A percentile compares a stretch with the other conserved stretches of the same genome.
phyloP scores from a whole-genome alignment of 2,329 filamentous ascomycete species.

The Tolypocladium amazonense region DNA sequence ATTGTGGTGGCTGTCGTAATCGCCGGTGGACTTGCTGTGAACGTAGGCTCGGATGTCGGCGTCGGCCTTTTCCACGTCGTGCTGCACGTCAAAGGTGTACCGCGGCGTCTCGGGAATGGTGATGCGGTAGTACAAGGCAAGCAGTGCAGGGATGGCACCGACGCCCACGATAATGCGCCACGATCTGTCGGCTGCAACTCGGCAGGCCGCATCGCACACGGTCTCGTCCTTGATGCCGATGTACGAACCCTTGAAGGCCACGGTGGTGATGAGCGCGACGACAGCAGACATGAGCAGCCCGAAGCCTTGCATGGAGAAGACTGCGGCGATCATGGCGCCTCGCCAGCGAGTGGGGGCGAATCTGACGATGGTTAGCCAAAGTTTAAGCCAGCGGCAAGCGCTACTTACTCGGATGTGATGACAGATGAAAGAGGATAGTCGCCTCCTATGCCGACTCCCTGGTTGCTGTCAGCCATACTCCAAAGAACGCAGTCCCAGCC shows the following conservation, averaged over 20 bases:
- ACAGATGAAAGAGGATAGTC: slow-evolving; percentile 75
- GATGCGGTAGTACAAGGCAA: slow-evolving; percentile 76
- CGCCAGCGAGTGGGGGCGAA: slow-evolving; percentile 76
- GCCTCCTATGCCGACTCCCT: slow-evolving; percentile 66
- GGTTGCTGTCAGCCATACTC: slow-evolving; percentile 1
- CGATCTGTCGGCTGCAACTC: slow-evolving; percentile 63
- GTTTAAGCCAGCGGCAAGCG: neutral
- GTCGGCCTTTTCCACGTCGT: slow-evolving; percentile 64
- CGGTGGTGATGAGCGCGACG: slow-evolving; percentile 58
- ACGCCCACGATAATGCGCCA: slow-evolving; percentile 77
- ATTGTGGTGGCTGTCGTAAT: slow-evolving; percentile 35
- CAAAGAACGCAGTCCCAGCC: neutral
- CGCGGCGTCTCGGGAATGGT: slow-evolving; percentile 79
- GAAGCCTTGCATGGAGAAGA: slow-evolving; percentile 78
- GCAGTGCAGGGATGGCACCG: slow-evolving; percentile 64
- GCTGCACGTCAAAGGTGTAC: slow-evolving; percentile 72
- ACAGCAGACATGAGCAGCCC: slow-evolving; percentile 67
- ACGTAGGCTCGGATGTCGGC: slow-evolving; percentile 58
- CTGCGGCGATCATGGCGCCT: slow-evolving; percentile 72
- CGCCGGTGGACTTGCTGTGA: slow-evolving; percentile 34
- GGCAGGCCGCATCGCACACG: slow-evolving; percentile 51
- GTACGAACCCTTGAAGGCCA: slow-evolving; percentile 48
- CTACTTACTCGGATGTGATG: slow-evolving; percentile 60
- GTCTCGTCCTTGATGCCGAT: slow-evolving; percentile 26
- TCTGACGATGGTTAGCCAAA: slow-evolving; percentile 19